Conservation (phyloP, 2,329 filamentous ascomycete species). For the Paramyrothecium roridum region DNA sequence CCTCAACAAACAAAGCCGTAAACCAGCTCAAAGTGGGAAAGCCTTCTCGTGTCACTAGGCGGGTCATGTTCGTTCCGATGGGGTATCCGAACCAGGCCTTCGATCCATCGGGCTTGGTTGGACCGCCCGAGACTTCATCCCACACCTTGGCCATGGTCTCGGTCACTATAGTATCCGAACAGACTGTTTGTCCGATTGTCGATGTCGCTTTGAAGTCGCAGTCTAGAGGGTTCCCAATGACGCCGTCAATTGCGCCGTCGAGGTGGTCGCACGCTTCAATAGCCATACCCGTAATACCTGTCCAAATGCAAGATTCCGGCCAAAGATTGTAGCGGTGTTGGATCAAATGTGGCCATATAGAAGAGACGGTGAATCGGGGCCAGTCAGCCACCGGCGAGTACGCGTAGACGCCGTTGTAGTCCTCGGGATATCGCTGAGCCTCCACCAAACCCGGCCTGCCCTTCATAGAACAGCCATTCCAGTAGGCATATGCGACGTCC, state of each 20-base stretch:
- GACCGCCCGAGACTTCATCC: background rate
- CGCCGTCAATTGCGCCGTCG: background rate
- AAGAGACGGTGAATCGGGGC: background rate
- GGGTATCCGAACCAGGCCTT: background rate
- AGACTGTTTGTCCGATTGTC: background rate
- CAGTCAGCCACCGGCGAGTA: background rate
- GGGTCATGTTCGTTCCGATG: background rate
- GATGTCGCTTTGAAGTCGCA: background rate
- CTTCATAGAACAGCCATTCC: background rate
- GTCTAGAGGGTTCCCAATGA: background rate
- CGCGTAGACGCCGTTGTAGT: background rate
- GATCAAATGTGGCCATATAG: background rate
- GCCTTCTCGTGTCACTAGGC: background rate
- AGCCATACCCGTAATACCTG: background rate
- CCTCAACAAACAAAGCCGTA: background rate
- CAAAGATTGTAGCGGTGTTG: background rate
- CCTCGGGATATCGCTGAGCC: conserved; percentile 1
- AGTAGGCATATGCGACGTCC: background rate
- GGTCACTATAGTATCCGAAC: background rate
- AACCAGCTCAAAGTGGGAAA: background rate
- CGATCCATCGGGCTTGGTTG: background rate
- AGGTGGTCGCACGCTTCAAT: background rate
- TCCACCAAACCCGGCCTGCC: background rate
- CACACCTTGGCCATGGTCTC: background rate
- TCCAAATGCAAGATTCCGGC: background rate